These are phyloP conservation scores for Solanum pinnatisectum DNA, from an alignment of 257 asterid species.

Conservation along the genomic window DNA sequence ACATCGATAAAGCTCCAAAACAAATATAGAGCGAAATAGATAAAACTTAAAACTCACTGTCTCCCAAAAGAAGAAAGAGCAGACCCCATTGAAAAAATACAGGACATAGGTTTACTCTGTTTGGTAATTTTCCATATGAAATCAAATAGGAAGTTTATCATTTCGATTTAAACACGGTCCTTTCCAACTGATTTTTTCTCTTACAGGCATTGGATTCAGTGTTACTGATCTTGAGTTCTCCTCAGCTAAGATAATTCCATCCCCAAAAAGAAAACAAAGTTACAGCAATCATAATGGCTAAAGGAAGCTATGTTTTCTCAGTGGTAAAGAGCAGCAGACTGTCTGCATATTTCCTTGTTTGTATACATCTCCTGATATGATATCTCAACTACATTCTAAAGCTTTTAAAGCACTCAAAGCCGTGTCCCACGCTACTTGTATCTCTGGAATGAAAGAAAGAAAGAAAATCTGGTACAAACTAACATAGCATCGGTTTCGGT, in stretches of 20 bases:
- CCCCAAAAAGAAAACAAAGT: background rate
- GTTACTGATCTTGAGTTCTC: background rate
- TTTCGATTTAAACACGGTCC: too few relatives aligned
- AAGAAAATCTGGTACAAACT: background rate
- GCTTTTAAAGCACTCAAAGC: background rate
- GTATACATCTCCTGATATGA: background rate
- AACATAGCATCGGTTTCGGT: background rate
- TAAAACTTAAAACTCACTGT: too few relatives aligned
- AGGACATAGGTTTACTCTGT: background rate
- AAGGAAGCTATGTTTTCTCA: background rate
- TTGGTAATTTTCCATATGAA: background rate
- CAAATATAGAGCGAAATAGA: too few relatives aligned
- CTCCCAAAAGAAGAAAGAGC: too few relatives aligned
- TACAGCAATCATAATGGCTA: background rate
- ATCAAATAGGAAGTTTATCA: background rate
- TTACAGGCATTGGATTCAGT: background rate
- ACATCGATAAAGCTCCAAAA: too few relatives aligned
- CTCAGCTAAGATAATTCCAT: background rate
- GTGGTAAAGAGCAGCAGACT: background rate
- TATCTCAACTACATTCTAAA: background rate
- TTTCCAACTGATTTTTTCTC: background rate
- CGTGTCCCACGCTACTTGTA: background rate
- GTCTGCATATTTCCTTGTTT: background rate
- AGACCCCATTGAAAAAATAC: too few relatives aligned
- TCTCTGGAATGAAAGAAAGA: background rate